phyloP scores from a whole-genome alignment of 331 rosid genomes.

The Prunus yedoensis region DNA sequence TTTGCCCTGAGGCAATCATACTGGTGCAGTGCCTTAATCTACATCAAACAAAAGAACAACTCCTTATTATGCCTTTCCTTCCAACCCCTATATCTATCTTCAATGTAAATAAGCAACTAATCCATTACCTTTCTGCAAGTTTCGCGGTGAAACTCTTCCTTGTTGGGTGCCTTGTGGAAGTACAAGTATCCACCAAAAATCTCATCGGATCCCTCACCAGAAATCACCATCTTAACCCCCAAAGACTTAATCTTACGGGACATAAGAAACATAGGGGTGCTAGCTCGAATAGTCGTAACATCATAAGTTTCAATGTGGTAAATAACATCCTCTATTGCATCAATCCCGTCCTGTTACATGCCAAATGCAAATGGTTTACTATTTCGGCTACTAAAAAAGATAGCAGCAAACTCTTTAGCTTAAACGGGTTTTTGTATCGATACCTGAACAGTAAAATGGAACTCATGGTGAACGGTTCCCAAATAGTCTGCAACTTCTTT shows the following conservation, averaged over 20 bases:
- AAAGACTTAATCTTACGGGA: constrained; percentile 83
- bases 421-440: neutral
- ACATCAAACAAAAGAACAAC: constrained; percentile 13
- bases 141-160: constrained; percentile 88
- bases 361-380: constrained; percentile 11
- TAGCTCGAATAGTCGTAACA: constrained; percentile 85
- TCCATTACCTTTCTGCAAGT: constrained; percentile 78
- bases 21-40: constrained; percentile 87
- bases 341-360: constrained; percentile 76
- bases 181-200: constrained; percentile 91
- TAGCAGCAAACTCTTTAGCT: neutral
- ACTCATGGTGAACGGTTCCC: constrained; percentile 95
- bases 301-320: constrained; percentile 88
- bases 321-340: constrained; percentile 94
- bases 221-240: constrained; percentile 88
- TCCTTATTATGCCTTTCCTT: constrained; percentile 6
- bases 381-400: neutral
- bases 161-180: constrained; percentile 97
- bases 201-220: constrained; percentile 99
- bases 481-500: constrained; percentile 87
- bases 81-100: neutral
- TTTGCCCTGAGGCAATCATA: constrained; percentile 95
- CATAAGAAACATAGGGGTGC: constrained; percentile 97
- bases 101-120: neutral
- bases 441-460: constrained; percentile 81